A percentile compares a stretch with the other conserved stretches of the same genome.
Evolutionary conservation across 2,329 filamentous ascomycete species (phyloP).

Genomic region (Thyridium curvatum): DNA sequence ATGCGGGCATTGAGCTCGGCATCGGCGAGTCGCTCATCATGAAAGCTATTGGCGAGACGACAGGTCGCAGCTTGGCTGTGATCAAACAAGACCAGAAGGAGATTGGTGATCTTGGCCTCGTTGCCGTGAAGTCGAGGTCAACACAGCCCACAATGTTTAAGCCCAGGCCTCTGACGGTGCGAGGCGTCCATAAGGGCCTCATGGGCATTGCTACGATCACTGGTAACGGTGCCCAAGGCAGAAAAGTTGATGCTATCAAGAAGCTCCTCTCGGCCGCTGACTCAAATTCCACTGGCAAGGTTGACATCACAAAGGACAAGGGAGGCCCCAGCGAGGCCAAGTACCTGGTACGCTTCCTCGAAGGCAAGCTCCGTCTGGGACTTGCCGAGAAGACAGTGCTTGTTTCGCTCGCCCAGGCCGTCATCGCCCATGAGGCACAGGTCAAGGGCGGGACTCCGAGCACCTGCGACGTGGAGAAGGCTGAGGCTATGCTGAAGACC

Average conservation of each 20-base stretch:
- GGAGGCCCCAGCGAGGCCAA: conserved; percentile 93
- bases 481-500: conserved; percentile 79
- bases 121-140: conserved; percentile 90
- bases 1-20: conserved; percentile 92
- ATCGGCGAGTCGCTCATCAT: conserved; percentile 98
- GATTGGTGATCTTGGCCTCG: conserved; percentile 89
- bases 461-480: conserved; percentile 71
- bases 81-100: conserved; percentile 96
- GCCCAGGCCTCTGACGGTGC: conserved; percentile 82
- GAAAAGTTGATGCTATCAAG: conserved; percentile 93
- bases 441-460: conserved; percentile 63
- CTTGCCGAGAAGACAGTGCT: conserved; percentile 90
- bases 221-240: conserved; percentile 80
- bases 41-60: conserved; percentile 95
- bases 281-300: conserved; percentile 63
- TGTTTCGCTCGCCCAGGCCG: conserved; percentile 81
- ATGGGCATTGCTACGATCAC: conserved; percentile 83
- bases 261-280: conserved; percentile 92
- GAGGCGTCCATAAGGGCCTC: conserved; percentile 79
- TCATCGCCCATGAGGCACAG: conserved; percentile 77
- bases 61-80: conserved; percentile 76
- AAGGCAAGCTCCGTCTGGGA: conserved; percentile 88
- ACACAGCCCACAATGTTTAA: conserved; percentile 99
- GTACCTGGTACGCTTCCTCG: conserved; percentile 84
- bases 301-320: conserved; percentile 89